A percentile compares a stretch with the other conserved stretches of the same genome.
Conservation (phyloP, 805 yeast genomes). For the Wickerhamiella slavikovae region DNA sequence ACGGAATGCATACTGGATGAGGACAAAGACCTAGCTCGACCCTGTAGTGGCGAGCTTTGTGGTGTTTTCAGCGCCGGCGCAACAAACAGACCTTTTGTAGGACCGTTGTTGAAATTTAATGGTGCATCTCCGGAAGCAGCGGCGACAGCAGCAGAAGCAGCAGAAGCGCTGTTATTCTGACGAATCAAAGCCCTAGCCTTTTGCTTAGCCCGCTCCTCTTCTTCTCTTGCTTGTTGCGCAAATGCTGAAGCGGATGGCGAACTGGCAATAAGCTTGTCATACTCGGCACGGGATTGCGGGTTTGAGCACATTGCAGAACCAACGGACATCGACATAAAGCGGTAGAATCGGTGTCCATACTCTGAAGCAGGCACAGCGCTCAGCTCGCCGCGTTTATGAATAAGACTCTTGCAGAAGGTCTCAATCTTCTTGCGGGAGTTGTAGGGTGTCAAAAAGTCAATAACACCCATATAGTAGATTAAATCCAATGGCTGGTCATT, state of each 20-base stretch:
- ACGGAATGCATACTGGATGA: no score
- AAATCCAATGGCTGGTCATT: slow-evolving; percentile 38
- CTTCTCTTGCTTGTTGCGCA: background rate
- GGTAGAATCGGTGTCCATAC: slow-evolving; percentile 70
- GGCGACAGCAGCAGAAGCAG: no score
- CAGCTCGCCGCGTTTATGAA: slow-evolving; percentile 45
- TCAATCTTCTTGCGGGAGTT: slow-evolving; percentile 50
- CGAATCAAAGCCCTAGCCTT: background rate
- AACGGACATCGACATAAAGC: slow-evolving; percentile 29
- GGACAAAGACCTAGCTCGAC: no score
- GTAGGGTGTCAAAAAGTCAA: slow-evolving; percentile 66
- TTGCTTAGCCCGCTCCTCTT: background rate
- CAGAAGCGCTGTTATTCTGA: no score
- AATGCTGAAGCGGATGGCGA: no score
- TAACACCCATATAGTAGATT: slow-evolving; percentile 79
- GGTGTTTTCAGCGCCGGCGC: no score
- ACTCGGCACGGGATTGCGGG: background rate
- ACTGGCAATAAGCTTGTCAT: no score
- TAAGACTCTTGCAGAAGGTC: slow-evolving; percentile 63
- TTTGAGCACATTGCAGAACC: slow-evolving; percentile 8
- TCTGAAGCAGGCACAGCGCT: slow-evolving; percentile 83
- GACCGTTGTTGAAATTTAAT: no score
- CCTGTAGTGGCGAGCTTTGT: no score
- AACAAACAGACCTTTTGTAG: no score
- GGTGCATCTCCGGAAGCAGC: no score